A percentile compares a stretch with the other conserved stretches of the same genome.
Conservation (phyloP, 2,329 filamentous ascomycete species). For the Colletotrichum sp. region DNA sequence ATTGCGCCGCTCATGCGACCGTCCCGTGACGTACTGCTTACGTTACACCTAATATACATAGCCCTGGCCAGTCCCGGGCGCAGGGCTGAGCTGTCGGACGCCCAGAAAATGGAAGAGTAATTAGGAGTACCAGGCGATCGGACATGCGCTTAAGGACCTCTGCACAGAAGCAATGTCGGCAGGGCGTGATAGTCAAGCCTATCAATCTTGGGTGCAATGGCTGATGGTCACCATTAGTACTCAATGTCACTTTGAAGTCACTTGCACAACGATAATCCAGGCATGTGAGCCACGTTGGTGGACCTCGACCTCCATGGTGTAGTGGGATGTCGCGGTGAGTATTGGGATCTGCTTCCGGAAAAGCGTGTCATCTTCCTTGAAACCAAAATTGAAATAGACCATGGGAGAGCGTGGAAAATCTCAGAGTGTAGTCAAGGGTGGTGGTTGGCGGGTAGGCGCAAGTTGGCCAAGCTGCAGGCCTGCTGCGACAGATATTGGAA, state of each 20-base stretch:
- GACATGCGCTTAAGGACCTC: neutral
- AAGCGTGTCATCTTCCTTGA: slow-evolving; percentile 70
- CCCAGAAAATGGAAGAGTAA: neutral
- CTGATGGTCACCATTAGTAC: neutral
- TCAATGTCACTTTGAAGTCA: neutral
- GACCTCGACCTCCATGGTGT: slow-evolving; percentile 70
- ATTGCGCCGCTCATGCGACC: neutral
- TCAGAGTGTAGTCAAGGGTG: slow-evolving; percentile 80
- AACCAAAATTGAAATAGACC: slow-evolving; percentile 85
- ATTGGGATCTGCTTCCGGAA: slow-evolving; percentile 45
- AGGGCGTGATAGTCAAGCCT: neutral
- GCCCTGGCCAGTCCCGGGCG: neutral
- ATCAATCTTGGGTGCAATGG: neutral
- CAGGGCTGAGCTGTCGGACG: neutral
- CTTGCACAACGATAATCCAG: neutral
- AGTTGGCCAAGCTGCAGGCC: neutral
- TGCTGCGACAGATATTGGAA: neutral
- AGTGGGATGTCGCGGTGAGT: slow-evolving; percentile 72
- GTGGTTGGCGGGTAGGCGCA: neutral
- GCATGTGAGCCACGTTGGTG: slow-evolving; percentile 71
- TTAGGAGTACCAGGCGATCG: neutral
- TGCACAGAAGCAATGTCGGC: neutral
- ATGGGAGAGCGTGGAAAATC: slow-evolving; percentile 68
- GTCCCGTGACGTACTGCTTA: neutral
- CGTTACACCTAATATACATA: neutral